These are phyloP conservation scores for Keithomyces neogunnii DNA, from an alignment of 2,329 filamentous ascomycete species.

Conservation along the genomic window DNA sequence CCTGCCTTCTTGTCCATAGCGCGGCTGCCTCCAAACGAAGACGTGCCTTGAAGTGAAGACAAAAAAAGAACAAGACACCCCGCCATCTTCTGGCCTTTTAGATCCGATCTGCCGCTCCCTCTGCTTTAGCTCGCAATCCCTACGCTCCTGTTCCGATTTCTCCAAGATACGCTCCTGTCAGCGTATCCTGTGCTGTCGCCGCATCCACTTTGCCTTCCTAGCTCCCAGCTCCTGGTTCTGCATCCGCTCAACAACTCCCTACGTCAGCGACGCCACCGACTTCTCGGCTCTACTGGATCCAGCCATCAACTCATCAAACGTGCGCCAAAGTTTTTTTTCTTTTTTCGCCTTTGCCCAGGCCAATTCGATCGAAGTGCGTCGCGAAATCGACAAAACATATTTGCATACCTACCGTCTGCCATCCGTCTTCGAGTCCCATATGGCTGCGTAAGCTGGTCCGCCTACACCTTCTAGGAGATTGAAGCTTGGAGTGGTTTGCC, in stretches of 20 bases:
- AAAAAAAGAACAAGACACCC: not conserved
- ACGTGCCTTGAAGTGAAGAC: too few species aligned
- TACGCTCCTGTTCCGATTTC: not conserved
- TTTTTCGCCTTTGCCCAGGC: not conserved
- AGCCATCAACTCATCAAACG: not conserved
- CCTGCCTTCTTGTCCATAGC: too few species aligned
- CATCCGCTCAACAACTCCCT: not conserved
- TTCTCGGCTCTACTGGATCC: not conserved
- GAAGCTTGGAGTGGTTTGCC: not conserved
- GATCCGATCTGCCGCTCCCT: not conserved
- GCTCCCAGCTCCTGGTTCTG: not conserved
- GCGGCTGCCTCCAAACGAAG: too few species aligned
- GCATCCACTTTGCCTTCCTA: not conserved
- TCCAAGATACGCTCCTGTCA: not conserved
- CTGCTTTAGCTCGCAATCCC: not conserved
- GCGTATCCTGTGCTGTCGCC: not conserved
- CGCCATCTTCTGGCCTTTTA: not conserved
- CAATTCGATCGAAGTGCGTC: too few species aligned
- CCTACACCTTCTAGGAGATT: not conserved
- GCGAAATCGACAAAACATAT: not conserved
- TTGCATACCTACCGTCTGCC: not conserved
- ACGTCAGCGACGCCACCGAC: conserved; percentile 2
- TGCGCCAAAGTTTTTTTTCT: not conserved
- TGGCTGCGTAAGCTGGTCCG: not conserved
- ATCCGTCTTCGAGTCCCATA: not conserved